These are phyloP conservation scores for Kockovaella imperatae DNA, from an alignment of 768 basidiomycete species.

Conservation along the genomic window DNA sequence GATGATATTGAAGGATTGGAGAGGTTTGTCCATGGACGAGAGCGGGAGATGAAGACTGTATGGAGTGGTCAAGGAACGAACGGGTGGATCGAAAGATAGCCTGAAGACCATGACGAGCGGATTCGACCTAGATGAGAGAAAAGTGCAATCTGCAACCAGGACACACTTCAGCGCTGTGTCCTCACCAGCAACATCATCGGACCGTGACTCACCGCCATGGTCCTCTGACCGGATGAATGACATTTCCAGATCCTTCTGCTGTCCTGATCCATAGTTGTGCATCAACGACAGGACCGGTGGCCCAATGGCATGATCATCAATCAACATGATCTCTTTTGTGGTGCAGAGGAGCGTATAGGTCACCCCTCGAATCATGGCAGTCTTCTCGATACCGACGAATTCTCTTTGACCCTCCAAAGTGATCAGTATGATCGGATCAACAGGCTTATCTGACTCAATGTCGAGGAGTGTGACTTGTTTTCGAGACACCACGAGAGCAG, in stretches of 20 bases:
- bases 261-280: slow-evolving; percentile 20
- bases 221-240: slow-evolving; percentile 4
- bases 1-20: not conserved
- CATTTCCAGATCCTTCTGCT: slow-evolving; percentile 11
- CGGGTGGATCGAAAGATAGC: slow-evolving; percentile 1
- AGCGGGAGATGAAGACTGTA: slow-evolving; percentile 2
- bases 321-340: slow-evolving; percentile 25
- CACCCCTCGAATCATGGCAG: slow-evolving; percentile 7
- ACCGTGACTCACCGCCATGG: slow-evolving; percentile 9
- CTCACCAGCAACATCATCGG: not conserved
- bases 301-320: slow-evolving; percentile 16
- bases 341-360: slow-evolving; percentile 13
- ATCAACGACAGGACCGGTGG: slow-evolving; percentile 18
- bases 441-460: slow-evolving; percentile 11
- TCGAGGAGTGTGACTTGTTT: slow-evolving; percentile 11
- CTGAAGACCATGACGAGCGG: slow-evolving; percentile 14
- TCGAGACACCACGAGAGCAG: slow-evolving; percentile 21
- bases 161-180: not conserved
- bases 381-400: slow-evolving; percentile 24
- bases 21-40: not conserved
- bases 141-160: slow-evolving; percentile 8
- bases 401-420: slow-evolving; percentile 4
- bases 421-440: slow-evolving; percentile 1
- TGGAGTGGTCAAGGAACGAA: slow-evolving; percentile 7
- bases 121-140: slow-evolving; percentile 17